Percentiles rank a stretch among this genome's conserved stretches.
Evolutionary conservation across 352 stramenopile genomes (phyloP).

Genomic region (Pythium aristosporum): DNA sequence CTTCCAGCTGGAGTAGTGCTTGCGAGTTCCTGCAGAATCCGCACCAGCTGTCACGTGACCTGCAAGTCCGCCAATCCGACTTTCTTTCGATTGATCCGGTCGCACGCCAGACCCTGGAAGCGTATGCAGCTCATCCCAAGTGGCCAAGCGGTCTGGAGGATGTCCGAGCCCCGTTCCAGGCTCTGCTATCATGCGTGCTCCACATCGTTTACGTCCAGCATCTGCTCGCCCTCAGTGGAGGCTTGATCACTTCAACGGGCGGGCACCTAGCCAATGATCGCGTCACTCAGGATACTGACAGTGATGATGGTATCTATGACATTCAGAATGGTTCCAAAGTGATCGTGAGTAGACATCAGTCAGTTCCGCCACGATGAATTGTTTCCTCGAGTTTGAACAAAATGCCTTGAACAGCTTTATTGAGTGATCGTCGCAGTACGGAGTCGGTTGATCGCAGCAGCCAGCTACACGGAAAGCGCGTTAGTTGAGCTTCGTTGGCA

Average conservation of each 20-base stretch:
- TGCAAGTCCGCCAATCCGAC: not conserved
- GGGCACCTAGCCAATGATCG: not conserved
- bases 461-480: slow-evolving; percentile 45
- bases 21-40: slow-evolving; percentile 43
- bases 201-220: slow-evolving; percentile 37
- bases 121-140: slow-evolving; percentile 33
- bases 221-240: slow-evolving; percentile 29
- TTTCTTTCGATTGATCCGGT: not conserved
- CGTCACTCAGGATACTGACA: not conserved
- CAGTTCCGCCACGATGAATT: not conserved
- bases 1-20: slow-evolving; percentile 52
- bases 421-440: slow-evolving; percentile 68
- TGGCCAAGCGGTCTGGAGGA: slow-evolving; percentile 12
- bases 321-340: slow-evolving; percentile 10
- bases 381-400: not conserved
- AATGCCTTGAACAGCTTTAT: slow-evolving; percentile 26
- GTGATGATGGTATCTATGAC: slow-evolving; percentile 5
- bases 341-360: not conserved
- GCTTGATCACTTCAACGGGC: slow-evolving; percentile 9
- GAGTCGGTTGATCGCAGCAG: slow-evolving; percentile 87
- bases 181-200: slow-evolving; percentile 40
- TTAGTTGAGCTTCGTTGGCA: not conserved
- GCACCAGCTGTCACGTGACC: slow-evolving; percentile 19
- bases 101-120: slow-evolving; percentile 28
- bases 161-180: slow-evolving; percentile 19